A percentile compares a stretch with the other conserved stretches of the same genome.
Evolutionary conservation across 352 stramenopile genomes (phyloP).

Genomic region (Chrysophaeum taylorii): DNA sequence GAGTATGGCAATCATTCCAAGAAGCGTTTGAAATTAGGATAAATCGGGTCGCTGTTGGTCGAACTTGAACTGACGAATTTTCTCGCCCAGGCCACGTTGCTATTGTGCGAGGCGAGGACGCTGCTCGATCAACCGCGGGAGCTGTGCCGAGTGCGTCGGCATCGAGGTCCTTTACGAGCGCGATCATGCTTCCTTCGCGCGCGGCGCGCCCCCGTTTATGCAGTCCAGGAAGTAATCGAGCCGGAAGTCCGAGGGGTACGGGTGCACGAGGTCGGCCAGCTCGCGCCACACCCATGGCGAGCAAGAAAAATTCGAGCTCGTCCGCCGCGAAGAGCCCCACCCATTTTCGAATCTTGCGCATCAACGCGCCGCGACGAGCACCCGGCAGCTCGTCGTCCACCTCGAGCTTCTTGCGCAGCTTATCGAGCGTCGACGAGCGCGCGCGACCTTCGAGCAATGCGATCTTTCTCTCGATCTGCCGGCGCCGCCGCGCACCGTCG

Average conservation of each 20-base stretch:
- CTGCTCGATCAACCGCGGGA: neutral
- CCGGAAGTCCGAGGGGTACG: neutral
- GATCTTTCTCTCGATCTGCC: no score
- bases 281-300: neutral
- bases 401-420: neutral
- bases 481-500: no score
- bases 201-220: neutral
- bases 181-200: neutral
- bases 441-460: neutral
- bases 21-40: no score
- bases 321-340: no score
- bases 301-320: no score
- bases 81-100: no score
- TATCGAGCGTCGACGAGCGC: neutral
- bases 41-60: no score
- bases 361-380: neutral
- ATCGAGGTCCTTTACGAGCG: neutral
- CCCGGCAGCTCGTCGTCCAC: neutral
- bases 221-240: neutral
- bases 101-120: neutral
- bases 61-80: no score
- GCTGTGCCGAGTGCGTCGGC: neutral
- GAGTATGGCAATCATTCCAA: no score
- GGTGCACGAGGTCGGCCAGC: neutral
- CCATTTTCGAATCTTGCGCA: neutral